Evolutionary conservation across 2,329 filamentous ascomycete genomes (phyloP), one percentile per base, ranked within the genome.

Genomic region (Aureobasidium sp.): DNA sequence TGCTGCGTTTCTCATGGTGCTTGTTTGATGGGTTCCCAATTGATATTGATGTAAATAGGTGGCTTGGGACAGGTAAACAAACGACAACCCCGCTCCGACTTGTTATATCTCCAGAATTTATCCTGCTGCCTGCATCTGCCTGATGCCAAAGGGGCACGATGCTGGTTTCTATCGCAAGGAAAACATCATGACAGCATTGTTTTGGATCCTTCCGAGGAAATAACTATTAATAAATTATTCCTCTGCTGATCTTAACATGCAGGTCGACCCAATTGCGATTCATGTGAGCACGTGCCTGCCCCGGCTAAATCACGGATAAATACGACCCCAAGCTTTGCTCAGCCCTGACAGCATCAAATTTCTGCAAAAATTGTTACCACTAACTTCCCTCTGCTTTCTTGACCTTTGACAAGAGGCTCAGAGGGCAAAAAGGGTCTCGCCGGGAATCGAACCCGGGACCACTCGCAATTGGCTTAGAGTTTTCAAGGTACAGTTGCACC

Each of bases 361-460:
- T 42, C 5, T 14, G 20, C 20, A 25, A 44, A 41, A 44, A 44
- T 39, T 14, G 14, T 14, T 3, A 25, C 11, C 20, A 25, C 41
- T 20, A 6, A 11, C 25, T 25, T 42, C 2, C 0, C 20, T 25
- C 20, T 44, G 9, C 11, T 44, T 22, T 22, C 14, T 14, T n/a
- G 15, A 44, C 9, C 20, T 14, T 22, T 22, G 7, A 5, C 11
- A 44, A 44, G 9, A 44, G 3, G 9, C 4, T 0, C 3, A 12
- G 22, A 5, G 5, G 14, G 41, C 44, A 29, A 48, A 29, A 17
- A 15, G 57, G 62, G 58, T 60, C 37, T 52, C 34, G 57, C 62
- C 62, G 62, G 45, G 34, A 61, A 42, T 63, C 57, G 57, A 63
- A 62, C 41, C 56, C 62, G 58, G 62, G 62, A 44, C 57, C 58